Conservation (phyloP, 805 yeast species). For the Candida verbasci region DNA sequence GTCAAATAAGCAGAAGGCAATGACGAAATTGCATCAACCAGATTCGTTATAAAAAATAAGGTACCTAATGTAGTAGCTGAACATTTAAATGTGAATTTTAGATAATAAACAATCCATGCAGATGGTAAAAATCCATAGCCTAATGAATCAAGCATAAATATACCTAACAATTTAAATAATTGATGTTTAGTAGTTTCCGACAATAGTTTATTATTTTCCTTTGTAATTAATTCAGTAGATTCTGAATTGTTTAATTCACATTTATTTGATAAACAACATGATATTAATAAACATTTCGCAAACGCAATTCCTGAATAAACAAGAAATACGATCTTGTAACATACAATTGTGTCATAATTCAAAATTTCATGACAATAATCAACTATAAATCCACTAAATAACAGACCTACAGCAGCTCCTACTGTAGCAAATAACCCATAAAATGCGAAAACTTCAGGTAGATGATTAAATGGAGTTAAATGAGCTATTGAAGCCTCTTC, state of each 20-base stretch:
- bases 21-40: constrained; percentile 64
- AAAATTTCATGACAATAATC: constrained; percentile 34
- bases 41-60: constrained; percentile 60
- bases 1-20: constrained; percentile 74
- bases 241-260: constrained; percentile 42
- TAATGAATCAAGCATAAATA: constrained; percentile 81
- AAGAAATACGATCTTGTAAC: constrained; percentile 56
- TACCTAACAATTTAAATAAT: constrained; percentile 45
- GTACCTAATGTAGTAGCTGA: constrained; percentile 60
- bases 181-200: constrained; percentile 41
- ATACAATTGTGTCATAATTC: constrained; percentile 31
- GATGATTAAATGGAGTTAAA: constrained; percentile 56
- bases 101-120: constrained; percentile 85
- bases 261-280: constrained; percentile 44
- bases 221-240: constrained; percentile 1
- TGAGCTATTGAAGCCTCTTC: constrained; percentile 84
- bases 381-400: constrained; percentile 56
- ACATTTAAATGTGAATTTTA: constrained; percentile 51
- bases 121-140: constrained; percentile 87
- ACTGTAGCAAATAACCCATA: constrained; percentile 65
- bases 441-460: constrained; percentile 73
- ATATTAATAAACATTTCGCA: constrained; percentile 47
- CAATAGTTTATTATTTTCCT: constrained; percentile 14
- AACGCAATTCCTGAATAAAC: constrained; percentile 53
- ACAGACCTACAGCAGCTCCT: constrained; percentile 74